Percentiles rank a stretch among this genome's conserved stretches.
These are phyloP conservation scores for Exutisphaerella laricina DNA, from an alignment of 2,329 filamentous ascomycete species.

Conservation along the genomic window DNA sequence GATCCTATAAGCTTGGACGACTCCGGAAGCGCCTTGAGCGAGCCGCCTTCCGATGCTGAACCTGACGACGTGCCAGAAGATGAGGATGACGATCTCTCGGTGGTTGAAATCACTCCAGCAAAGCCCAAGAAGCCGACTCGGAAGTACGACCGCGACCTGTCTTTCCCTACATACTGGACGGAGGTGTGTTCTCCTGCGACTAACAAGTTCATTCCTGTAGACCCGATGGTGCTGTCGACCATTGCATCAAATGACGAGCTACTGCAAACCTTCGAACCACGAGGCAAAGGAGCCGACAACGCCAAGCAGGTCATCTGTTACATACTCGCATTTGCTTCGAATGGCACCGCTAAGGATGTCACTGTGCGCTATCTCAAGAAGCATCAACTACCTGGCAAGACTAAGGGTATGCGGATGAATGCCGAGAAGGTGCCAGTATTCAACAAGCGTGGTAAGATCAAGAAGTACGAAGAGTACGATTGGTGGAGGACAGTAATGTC, in stretches of 20 bases:
- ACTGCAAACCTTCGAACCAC: slow-evolving; percentile 70
- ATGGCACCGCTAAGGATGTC: slow-evolving; percentile 42
- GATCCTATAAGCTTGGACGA: slow-evolving; percentile 44
- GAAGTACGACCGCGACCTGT: slow-evolving; percentile 68
- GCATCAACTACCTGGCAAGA: slow-evolving; percentile 77
- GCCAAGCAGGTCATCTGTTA: slow-evolving; percentile 88
- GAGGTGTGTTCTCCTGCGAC: slow-evolving; percentile 81
- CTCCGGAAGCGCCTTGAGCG: slow-evolving; percentile 44
- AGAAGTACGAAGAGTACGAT: slow-evolving; percentile 70
- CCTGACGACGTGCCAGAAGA: slow-evolving; percentile 31
- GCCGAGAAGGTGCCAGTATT: slow-evolving; percentile 76
- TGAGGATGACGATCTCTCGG: slow-evolving; percentile 52
- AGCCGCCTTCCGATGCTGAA: slow-evolving; percentile 36
- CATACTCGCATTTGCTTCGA: slow-evolving; percentile 68
- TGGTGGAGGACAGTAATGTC: slow-evolving; percentile 83
- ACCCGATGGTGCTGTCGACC: slow-evolving; percentile 63
- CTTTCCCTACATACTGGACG: slow-evolving; percentile 87
- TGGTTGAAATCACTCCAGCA: slow-evolving; percentile 51
- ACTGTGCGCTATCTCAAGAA: slow-evolving; percentile 84
- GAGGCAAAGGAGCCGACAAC: slow-evolving; percentile 75
- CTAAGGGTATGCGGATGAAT: slow-evolving; percentile 75
- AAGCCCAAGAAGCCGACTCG: slow-evolving; percentile 41
- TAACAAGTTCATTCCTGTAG: slow-evolving; percentile 71
- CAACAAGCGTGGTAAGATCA: slow-evolving; percentile 70
- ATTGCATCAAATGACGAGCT: slow-evolving; percentile 69